phyloP scores from a whole-genome alignment of 208 protist genomes.

The Wallacemonas sp. region DNA sequence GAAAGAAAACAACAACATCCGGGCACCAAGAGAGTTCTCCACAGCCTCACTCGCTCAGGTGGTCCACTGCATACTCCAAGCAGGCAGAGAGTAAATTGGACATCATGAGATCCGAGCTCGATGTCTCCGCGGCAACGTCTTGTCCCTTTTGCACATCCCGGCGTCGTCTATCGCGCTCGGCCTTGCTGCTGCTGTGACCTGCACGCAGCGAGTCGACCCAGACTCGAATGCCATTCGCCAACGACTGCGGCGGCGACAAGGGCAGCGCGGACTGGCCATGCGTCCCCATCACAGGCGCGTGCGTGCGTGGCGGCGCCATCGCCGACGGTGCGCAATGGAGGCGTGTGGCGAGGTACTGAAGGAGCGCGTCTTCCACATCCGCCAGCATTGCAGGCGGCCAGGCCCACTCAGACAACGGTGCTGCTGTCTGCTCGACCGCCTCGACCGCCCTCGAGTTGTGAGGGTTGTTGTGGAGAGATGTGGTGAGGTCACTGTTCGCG shows the following conservation, averaged over 20 bases:
- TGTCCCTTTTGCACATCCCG: no score
- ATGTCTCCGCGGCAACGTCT: background rate
- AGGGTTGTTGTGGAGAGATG: no score
- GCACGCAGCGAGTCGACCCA: background rate
- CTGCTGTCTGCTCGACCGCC: background rate
- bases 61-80: slow-evolving; percentile 3
- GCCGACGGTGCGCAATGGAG: slow-evolving; percentile 6
- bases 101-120: background rate
- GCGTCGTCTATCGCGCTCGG: no score
- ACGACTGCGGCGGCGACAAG: slow-evolving; percentile 2
- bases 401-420: background rate
- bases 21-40: no score
- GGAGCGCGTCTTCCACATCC: slow-evolving; percentile 8
- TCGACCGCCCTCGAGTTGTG: background rate
- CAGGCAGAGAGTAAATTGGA: slow-evolving; percentile 1
- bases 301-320: background rate
- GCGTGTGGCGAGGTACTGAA: background rate
- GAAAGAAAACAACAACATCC: background rate
- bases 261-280: background rate
- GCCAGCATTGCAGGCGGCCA: slow-evolving; percentile 1
- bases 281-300: background rate
- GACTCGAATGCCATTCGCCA: background rate
- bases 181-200: background rate
- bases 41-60: background rate
- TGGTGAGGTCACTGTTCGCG: no score